Percentiles rank a stretch among this genome's conserved stretches.
phyloP scores from a whole-genome alignment of 2,329 filamentous ascomycete species.

The Chaetomium sp. region DNA sequence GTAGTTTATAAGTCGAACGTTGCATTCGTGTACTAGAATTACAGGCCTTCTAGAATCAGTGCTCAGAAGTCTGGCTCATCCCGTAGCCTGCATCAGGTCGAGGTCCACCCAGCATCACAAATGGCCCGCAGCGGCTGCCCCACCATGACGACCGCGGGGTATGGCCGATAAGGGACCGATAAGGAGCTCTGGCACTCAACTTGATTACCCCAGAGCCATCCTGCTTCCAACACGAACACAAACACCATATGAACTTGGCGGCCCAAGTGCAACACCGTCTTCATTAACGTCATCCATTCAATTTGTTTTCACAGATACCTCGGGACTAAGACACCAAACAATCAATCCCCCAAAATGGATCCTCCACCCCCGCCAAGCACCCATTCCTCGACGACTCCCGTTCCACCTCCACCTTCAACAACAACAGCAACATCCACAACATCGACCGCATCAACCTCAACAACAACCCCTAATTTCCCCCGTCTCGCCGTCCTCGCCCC shows the following conservation, averaged over 20 bases:
- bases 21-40: no score
- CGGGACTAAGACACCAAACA: neutral
- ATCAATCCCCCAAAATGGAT: conserved; percentile 4
- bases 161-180: no score
- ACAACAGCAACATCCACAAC: neutral
- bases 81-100: no score
- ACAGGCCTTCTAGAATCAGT: no score
- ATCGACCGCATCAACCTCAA: conserved; percentile 22
- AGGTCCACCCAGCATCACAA: no score
- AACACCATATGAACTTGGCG: neutral
- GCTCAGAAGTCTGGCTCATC: no score
- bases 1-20: no score
- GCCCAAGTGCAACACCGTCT: neutral
- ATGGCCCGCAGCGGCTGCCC: neutral
- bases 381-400: neutral
- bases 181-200: neutral
- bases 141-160: conserved; percentile 13
- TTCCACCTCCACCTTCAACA: conserved; percentile 13
- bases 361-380: conserved; percentile 5
- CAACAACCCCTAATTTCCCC: conserved; percentile 23
- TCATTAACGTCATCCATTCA: neutral
- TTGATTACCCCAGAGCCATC: neutral
- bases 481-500: conserved; percentile 43
- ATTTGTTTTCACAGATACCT: neutral
- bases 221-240: neutral